These are phyloP conservation scores for Entonaema liquescens DNA, from an alignment of 495 filamentous ascomycete genomes.

Conservation along the genomic window DNA sequence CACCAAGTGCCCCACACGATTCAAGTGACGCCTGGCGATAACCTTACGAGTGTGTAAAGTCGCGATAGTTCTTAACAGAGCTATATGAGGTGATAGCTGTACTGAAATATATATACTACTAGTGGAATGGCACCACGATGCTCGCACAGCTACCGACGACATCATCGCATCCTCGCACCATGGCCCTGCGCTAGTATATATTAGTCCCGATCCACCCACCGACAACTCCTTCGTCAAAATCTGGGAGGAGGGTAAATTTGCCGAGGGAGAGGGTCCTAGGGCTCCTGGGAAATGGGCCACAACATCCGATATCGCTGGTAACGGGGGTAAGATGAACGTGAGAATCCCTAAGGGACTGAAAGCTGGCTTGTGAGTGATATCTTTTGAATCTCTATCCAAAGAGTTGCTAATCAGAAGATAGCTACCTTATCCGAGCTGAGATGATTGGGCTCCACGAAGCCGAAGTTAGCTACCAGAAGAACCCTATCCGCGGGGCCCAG, in stretches of 20 bases:
- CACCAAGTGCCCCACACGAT: conserved; percentile 52
- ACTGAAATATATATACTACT: not conserved
- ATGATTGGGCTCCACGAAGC: conserved; percentile 59
- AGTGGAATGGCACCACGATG: conserved; percentile 46
- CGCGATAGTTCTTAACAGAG: no score
- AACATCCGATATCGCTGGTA: conserved; percentile 50
- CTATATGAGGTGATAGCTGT: not conserved
- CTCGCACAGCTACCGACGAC: conserved; percentile 48
- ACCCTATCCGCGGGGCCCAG: conserved; percentile 52
- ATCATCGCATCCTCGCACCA: conserved; percentile 56
- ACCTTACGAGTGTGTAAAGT: conserved; percentile 48
- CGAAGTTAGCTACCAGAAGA: conserved; percentile 44
- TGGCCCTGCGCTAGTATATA: conserved; percentile 55
- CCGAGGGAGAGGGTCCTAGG: conserved; percentile 22
- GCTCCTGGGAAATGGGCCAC: conserved; percentile 47
- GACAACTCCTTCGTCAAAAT: conserved; percentile 60
- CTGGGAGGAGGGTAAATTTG: conserved; percentile 55
- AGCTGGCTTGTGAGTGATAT: conserved; percentile 49
- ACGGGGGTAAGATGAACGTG: conserved; percentile 55
- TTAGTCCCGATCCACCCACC: conserved; percentile 55
- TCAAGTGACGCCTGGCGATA: conserved; percentile 54
- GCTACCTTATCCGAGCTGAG: conserved; percentile 57
- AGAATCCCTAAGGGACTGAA: conserved; percentile 53
- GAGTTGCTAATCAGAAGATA: not conserved
- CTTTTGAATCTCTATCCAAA: not conserved